Conservation (phyloP, 108 stramenopile species). For the Skeletonema marinoi region DNA sequence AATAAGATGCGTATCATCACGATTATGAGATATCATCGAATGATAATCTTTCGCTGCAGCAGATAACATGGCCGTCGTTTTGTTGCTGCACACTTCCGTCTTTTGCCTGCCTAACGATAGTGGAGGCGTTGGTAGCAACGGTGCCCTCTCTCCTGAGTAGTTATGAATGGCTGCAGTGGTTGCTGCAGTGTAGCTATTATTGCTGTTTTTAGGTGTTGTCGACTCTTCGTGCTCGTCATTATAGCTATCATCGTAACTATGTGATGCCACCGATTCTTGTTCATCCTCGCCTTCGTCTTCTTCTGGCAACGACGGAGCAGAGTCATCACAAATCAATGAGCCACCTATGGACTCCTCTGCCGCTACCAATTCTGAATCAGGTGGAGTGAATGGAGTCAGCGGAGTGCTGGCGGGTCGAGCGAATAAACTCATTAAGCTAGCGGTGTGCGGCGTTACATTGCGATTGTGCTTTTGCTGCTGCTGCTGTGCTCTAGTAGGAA, state of each 20-base stretch:
- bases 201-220: neutral
- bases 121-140: neutral
- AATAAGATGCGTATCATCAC: neutral
- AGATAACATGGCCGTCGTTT: neutral
- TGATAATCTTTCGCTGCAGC: too few relatives aligned
- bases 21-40: neutral
- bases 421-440: slow-evolving; percentile 31
- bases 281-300: neutral
- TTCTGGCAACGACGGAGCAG: neutral
- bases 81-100: neutral
- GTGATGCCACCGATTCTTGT: neutral
- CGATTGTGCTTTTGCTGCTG: slow-evolving; percentile 11
- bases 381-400: slow-evolving; percentile 3
- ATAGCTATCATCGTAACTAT: neutral
- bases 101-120: neutral
- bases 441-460: slow-evolving; percentile 29
- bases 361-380: neutral
- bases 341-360: neutral
- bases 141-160: neutral
- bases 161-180: neutral
- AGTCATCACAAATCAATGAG: neutral
- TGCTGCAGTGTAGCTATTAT: neutral
- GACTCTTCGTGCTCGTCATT: neutral
- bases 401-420: slow-evolving; percentile 20
- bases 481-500: too few relatives aligned